phyloP scores from a whole-genome alignment of 2,329 filamentous ascomycete species.

The Thielaviopsis euricoi region DNA sequence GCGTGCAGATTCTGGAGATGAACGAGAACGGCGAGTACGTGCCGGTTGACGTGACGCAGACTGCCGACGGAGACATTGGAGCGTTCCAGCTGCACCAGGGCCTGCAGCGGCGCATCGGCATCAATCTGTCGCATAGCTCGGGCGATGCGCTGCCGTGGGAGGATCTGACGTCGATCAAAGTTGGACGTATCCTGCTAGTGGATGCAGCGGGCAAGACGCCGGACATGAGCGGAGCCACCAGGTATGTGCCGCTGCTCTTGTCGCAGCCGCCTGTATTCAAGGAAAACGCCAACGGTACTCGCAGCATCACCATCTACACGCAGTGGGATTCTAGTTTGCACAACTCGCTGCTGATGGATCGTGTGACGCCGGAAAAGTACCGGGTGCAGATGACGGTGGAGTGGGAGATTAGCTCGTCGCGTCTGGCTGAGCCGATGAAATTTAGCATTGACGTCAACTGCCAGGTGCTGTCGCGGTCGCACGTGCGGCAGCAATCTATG shows the following conservation, averaged over 20 bases:
- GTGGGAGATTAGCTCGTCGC: slow-evolving; percentile 74
- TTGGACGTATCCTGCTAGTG: slow-evolving; percentile 67
- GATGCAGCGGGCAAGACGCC: slow-evolving; percentile 75
- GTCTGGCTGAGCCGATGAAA: slow-evolving; percentile 72
- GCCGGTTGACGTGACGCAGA: slow-evolving; percentile 84
- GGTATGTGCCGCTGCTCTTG: slow-evolving; percentile 54
- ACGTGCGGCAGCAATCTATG: slow-evolving; percentile 73
- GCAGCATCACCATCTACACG: slow-evolving; percentile 68
- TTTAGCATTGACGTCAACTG: slow-evolving; percentile 69
- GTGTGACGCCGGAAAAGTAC: slow-evolving; percentile 82
- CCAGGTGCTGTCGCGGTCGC: slow-evolving; percentile 70
- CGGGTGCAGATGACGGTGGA: slow-evolving; percentile 73
- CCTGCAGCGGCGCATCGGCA: slow-evolving; percentile 69
- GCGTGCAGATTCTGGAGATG: slow-evolving; percentile 79
- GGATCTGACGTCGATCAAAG: slow-evolving; percentile 57
- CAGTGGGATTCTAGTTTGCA: slow-evolving; percentile 97
- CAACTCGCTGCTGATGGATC: slow-evolving; percentile 80
- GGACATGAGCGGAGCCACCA: slow-evolving; percentile 54
- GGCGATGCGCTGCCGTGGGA: slow-evolving; percentile 81
- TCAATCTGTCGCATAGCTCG: slow-evolving; percentile 83
- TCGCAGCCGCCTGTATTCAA: slow-evolving; percentile 63
- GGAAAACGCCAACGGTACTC: slow-evolving; percentile 78
- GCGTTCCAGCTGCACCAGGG: slow-evolving; percentile 93
- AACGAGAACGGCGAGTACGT: slow-evolving; percentile 81
- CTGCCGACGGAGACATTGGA: slow-evolving; percentile 66